Conservation (phyloP, 1,284 basidiomycete species). For the Sporisorium reilianum region DNA sequence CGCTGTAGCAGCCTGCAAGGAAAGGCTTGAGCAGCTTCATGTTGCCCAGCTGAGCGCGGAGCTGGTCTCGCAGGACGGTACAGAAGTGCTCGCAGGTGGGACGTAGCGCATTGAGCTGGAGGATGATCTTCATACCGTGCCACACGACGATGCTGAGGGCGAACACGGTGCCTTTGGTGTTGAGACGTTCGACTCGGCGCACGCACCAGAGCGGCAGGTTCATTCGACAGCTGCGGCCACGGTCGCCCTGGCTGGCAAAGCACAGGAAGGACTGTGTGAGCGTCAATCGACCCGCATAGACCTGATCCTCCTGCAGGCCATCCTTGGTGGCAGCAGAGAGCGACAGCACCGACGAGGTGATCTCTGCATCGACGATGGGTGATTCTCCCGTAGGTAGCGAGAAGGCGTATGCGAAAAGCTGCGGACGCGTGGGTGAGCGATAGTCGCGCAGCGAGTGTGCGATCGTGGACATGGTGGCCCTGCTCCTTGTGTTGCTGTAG, state of each 20-base stretch:
- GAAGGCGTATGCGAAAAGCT: constrained; percentile 64
- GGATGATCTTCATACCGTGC: constrained; percentile 94
- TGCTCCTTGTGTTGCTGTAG: neutral
- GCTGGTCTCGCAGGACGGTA: constrained; percentile 84
- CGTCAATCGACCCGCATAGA: constrained; percentile 80
- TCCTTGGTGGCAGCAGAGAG: constrained; percentile 56
- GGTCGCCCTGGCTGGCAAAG: constrained; percentile 90
- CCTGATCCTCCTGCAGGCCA: constrained; percentile 61
- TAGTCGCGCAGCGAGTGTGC: constrained; percentile 68
- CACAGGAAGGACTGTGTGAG: constrained; percentile 90
- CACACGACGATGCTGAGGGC: constrained; percentile 93
- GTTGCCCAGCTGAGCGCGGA: constrained; percentile 79
- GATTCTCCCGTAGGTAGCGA: constrained; percentile 57
- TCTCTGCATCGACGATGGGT: constrained; percentile 61
- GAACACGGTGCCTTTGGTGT: constrained; percentile 80
- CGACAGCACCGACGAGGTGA: constrained; percentile 64
- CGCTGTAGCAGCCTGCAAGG: constrained; percentile 92
- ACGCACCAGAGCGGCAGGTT: constrained; percentile 93
- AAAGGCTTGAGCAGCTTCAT: constrained; percentile 96
- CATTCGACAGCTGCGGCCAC: constrained; percentile 83
- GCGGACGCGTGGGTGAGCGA: constrained; percentile 60
- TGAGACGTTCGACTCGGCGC: constrained; percentile 86
- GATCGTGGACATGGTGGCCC: constrained; percentile 65
- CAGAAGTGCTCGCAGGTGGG: constrained; percentile 96
- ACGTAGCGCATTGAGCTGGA: constrained; percentile 94